These are phyloP conservation scores for Colletotrichum destructivum DNA, from an alignment of 2,329 filamentous ascomycete species.

Conservation along the genomic window DNA sequence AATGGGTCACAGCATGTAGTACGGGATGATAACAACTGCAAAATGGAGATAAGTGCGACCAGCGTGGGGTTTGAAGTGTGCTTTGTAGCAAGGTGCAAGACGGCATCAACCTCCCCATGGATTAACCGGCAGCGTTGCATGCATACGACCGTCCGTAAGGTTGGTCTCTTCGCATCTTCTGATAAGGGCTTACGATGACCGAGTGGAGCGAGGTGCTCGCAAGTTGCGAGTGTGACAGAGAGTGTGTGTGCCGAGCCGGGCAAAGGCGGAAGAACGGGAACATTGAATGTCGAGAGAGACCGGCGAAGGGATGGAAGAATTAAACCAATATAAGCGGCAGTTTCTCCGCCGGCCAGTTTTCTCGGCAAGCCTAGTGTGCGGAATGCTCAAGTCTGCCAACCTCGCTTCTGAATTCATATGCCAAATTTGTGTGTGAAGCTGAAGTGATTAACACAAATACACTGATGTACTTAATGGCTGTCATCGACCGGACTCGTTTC, in stretches of 20 bases:
- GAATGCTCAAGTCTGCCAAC: neutral
- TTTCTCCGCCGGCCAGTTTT: constrained; percentile 4
- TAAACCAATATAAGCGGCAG: constrained; percentile 1
- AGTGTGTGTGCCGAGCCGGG: constrained; percentile 30
- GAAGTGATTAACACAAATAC: neutral
- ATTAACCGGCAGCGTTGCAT: neutral
- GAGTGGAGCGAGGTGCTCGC: neutral
- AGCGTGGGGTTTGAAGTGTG: constrained; percentile 1
- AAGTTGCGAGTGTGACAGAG: too few relatives aligned
- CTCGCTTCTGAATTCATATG: too few relatives aligned
- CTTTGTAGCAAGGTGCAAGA: constrained; percentile 23
- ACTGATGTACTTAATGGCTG: neutral
- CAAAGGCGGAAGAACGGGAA: constrained; percentile 35
- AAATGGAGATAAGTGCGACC: constrained; percentile 23
- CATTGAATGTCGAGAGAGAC: neutral
- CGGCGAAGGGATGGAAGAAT: neutral
- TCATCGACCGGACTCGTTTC: neutral
- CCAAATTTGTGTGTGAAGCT: neutral
- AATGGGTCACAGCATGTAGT: neutral
- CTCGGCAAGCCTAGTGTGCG: neutral
- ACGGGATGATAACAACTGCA: neutral
- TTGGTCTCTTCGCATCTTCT: neutral
- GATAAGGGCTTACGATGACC: neutral
- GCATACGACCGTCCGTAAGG: neutral
- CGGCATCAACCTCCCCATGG: constrained; percentile 1